A percentile compares a stretch with the other conserved stretches of the same genome.
phyloP scores from a whole-genome alignment of 257 asterid species.

The Lantana camara region DNA sequence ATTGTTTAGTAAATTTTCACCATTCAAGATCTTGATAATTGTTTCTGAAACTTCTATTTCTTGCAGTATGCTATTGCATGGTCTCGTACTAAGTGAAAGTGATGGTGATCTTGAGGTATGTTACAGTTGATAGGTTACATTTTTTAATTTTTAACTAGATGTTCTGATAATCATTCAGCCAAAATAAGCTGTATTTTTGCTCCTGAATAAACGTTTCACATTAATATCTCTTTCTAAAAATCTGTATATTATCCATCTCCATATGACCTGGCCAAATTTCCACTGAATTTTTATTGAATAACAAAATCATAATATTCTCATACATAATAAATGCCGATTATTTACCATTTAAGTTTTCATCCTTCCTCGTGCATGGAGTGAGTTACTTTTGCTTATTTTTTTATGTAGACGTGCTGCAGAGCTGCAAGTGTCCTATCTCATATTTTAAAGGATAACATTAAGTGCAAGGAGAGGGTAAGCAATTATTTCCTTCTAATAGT shows the following conservation, averaged over 20 bases:
- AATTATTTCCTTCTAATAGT: conserved; percentile 21
- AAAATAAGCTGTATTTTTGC: no score
- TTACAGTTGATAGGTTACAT: no score
- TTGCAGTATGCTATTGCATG: conserved; percentile 95
- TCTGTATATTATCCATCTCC: no score
- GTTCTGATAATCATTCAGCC: no score
- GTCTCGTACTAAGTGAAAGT: conserved; percentile 75
- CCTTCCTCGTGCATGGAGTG: conserved; percentile 23
- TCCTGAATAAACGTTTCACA: no score
- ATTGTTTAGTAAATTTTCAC: conserved; percentile 15
- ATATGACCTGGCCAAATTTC: no score
- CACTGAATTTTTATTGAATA: no score
- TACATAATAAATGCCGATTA: no score
- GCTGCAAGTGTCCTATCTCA: conserved; percentile 93
- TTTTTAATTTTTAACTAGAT: no score
- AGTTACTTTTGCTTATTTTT: conserved; percentile 18
- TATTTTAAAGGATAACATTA: conserved; percentile 73
- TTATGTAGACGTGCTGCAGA: conserved; percentile 88
- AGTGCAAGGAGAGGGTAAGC: conserved; percentile 88
- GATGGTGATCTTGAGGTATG: conserved; percentile 95
- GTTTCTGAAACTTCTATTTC: conserved; percentile 22
- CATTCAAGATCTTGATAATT: conserved; percentile 21
- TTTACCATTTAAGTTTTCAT: no score
- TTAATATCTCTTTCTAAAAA: no score
- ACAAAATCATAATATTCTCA: no score